Conservation (phyloP, 257 asterid species). For the Orobanche coerulescens region DNA sequence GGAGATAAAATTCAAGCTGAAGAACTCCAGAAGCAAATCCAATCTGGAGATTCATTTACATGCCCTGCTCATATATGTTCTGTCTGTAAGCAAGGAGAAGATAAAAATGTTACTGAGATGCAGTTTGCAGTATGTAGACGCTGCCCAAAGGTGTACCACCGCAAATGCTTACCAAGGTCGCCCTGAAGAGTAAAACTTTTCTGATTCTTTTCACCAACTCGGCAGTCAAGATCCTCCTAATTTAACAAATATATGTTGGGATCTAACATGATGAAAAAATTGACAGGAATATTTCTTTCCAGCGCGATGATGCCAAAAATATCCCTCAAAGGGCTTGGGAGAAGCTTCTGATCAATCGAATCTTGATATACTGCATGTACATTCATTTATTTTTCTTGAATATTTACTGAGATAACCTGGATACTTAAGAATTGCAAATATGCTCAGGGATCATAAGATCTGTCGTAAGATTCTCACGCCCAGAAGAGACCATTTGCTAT, state of each 20-base stretch:
- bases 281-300: slow-evolving; percentile 41
- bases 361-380: slow-evolving; percentile 70
- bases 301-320: slow-evolving; percentile 25
- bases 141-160: slow-evolving; percentile 68
- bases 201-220: slow-evolving; percentile 8
- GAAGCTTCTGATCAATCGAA: slow-evolving; percentile 43
- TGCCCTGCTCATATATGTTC: slow-evolving; percentile 70
- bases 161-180: slow-evolving; percentile 75
- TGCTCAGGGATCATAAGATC: slow-evolving; percentile 56
- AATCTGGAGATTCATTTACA: slow-evolving; percentile 54
- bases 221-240: neutral
- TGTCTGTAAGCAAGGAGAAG: slow-evolving; percentile 50
- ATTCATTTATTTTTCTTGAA: slow-evolving; percentile 22
- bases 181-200: slow-evolving; percentile 12
- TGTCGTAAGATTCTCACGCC: slow-evolving; percentile 42
- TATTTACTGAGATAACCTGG: neutral
- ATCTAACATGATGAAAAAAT: slow-evolving; percentile 16
- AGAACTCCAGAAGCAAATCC: slow-evolving; percentile 36
- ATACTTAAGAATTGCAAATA: slow-evolving; percentile 8
- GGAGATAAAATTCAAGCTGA: slow-evolving; percentile 34
- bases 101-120: slow-evolving; percentile 38
- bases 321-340: slow-evolving; percentile 57
- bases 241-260: slow-evolving; percentile 1
- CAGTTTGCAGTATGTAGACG: slow-evolving; percentile 70
- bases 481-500: slow-evolving; percentile 56